Evolutionary conservation across 805 yeast species (phyloP).

Genomic region (Saccharomycopsis synnaedendra): DNA sequence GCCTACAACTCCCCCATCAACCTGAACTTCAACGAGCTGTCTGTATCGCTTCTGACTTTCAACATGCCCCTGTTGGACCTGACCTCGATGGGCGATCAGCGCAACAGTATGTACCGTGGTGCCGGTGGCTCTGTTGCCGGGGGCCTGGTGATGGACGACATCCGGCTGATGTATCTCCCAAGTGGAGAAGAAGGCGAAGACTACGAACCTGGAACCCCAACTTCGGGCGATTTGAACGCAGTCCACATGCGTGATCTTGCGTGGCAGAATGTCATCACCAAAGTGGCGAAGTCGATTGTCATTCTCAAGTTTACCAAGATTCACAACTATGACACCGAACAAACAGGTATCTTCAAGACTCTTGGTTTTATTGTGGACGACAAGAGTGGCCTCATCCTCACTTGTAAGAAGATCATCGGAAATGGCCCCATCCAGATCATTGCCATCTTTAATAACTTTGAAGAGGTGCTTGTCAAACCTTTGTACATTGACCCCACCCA

Average conservation of each 20-base stretch:
- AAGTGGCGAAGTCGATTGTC: constrained; percentile 16
- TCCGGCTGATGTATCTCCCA: constrained; percentile 13
- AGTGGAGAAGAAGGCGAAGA: constrained; percentile 15
- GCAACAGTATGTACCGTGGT: constrained; percentile 14
- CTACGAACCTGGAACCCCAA: constrained; percentile 16
- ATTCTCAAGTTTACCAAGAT: constrained; percentile 17
- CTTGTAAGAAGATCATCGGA: constrained; percentile 17
- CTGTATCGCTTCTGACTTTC: constrained; percentile 15
- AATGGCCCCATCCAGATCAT: constrained; percentile 17
- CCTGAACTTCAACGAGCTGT: constrained; percentile 16
- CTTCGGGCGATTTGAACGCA: constrained; percentile 16
- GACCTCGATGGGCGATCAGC: constrained; percentile 14
- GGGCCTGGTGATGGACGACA: constrained; percentile 16
- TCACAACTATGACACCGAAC: constrained; percentile 17
- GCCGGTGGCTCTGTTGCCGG: constrained; percentile 16
- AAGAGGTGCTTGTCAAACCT: constrained; percentile 17
- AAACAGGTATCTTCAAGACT: constrained; percentile 17
- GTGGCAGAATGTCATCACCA: constrained; percentile 17
- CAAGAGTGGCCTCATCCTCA: constrained; percentile 14
- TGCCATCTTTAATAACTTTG: constrained; percentile 17
- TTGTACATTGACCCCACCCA: constrained; percentile 17
- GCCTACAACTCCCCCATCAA: constrained; percentile 16
- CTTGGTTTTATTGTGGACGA: constrained; percentile 17
- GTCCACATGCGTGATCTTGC: constrained; percentile 16
- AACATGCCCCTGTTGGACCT: constrained; percentile 17